Base-by-base conservation (phyloP, 202 grass and related monocot species). In the Setaria viridis region DNA sequence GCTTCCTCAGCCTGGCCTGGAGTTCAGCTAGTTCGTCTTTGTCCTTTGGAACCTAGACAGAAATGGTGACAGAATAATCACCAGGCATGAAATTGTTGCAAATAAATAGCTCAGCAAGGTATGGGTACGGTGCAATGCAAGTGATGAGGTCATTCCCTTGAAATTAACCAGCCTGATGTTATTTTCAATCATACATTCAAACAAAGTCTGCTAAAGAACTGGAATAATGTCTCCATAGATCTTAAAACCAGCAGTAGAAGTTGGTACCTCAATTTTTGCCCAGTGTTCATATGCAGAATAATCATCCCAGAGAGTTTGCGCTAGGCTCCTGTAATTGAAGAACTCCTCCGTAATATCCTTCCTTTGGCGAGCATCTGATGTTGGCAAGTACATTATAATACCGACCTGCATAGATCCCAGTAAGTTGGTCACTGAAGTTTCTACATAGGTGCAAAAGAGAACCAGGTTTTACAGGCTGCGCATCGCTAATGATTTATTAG, bases 381-480 rank as follows among this genome's bases (percentile, higher is more conserved):
- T 95, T 84, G 95, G 95, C 70, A 98, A 76, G 77, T 98, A 98
- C 95, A 95, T 95, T 74, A 98, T 98, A 83, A 98, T 95, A 81
- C 93, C 95, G 91, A 98, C 91, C 93, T 98, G 73, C 67, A 90
- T 84, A 69, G 67, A 70, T 73, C 5, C 74, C 33, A 46, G 1
- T 64, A 83, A 83, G 63, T 80, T 63, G 10, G 30, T 68, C 53
- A 80, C 3, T 19, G 11, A 37, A 55, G 60, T 65, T 53, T 59
- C 33, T 20, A 76, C 30, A 81, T 15, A 46, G 49, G 60, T 84
- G 29, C 25, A 17, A 25, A 81, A 76, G 9, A 14, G 20, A 11
- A 70, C 14, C 12, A 56, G 3, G 25, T 77, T 39, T 39, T 39
- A 39, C 37, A 39, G 37, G 37, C 71, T 17, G 1, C 2, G 10